Conservation (phyloP, 371 early-diverging fungal species). For the Smittium mucronatum region DNA sequence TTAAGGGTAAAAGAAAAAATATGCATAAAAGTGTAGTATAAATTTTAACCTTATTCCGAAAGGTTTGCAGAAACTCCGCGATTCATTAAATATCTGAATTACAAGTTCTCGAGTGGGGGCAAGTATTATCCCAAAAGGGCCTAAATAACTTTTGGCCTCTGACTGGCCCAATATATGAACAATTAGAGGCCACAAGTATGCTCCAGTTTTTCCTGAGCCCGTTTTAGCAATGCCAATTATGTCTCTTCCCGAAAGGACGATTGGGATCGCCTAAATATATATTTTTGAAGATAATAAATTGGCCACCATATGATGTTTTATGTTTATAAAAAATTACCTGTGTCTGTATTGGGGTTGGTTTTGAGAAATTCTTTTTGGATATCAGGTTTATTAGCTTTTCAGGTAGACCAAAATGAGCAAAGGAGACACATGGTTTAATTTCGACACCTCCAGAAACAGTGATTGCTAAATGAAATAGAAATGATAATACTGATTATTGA, state of each 20-base stretch:
- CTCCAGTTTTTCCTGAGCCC: slow-evolving; percentile 98
- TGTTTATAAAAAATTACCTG: slow-evolving; percentile 29
- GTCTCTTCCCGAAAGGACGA: slow-evolving; percentile 41
- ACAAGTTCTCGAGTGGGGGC: slow-evolving; percentile 98
- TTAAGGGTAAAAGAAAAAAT: background rate
- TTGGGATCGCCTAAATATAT: slow-evolving; percentile 22
- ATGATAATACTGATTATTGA: no score
- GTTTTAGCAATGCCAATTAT: slow-evolving; percentile 92
- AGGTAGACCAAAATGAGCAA: slow-evolving; percentile 79
- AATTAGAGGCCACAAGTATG: slow-evolving; percentile 81
- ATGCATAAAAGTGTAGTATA: background rate
- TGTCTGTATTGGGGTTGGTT: slow-evolving; percentile 68
- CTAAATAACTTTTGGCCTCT: slow-evolving; percentile 21
- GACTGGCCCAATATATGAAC: slow-evolving; percentile 22
- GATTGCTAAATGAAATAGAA: background rate
- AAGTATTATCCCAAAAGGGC: slow-evolving; percentile 71
- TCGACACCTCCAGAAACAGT: slow-evolving; percentile 44
- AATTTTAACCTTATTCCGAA: slow-evolving; percentile 26
- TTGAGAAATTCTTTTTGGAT: slow-evolving; percentile 44
- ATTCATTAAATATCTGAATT: slow-evolving; percentile 55
- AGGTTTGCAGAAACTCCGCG: slow-evolving; percentile 21
- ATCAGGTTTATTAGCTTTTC: slow-evolving; percentile 51
- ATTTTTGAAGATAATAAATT: background rate
- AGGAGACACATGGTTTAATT: slow-evolving; percentile 69
- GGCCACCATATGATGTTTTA: background rate